phyloP scores from a whole-genome alignment of 176 grass and related monocot genomes.

The Coix lacrymajobi region DNA sequence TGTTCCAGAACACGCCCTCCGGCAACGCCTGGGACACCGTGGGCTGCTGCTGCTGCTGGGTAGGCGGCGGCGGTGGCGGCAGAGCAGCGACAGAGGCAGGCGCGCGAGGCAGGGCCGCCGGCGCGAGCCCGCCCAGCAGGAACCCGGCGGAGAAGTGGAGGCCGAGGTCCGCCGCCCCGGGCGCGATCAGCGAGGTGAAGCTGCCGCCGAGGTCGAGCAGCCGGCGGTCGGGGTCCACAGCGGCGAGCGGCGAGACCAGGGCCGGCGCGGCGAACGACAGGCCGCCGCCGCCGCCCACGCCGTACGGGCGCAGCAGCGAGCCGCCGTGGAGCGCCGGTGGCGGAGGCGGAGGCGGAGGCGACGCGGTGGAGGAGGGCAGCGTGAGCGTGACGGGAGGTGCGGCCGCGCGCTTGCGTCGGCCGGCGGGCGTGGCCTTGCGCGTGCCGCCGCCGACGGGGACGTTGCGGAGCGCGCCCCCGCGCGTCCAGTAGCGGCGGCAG shows the following conservation, averaged over 20 bases:
- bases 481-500: slow-evolving; percentile 80
- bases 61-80: background rate
- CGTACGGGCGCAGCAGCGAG: background rate
- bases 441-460: slow-evolving; percentile 60
- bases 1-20: slow-evolving; percentile 31
- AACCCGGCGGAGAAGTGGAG: slow-evolving; percentile 20
- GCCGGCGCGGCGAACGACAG: slow-evolving; percentile 14
- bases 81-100: background rate
- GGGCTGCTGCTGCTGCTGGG: background rate
- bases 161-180: background rate
- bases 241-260: background rate
- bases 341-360: background rate
- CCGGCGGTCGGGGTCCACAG: slow-evolving; percentile 25
- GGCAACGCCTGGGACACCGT: slow-evolving; percentile 24
- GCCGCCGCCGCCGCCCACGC: background rate
- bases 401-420: slow-evolving; percentile 23
- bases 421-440: slow-evolving; percentile 24
- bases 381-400: no score
- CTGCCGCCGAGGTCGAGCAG: slow-evolving; percentile 53
- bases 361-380: background rate
- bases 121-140: background rate
- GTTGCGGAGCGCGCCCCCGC: slow-evolving; percentile 64
- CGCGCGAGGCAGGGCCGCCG: background rate
- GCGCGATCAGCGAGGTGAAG: slow-evolving; percentile 49
- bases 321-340: background rate